Base-by-base conservation (phyloP, 2,329 filamentous ascomycete species). In the Calonectria pseudoturangicola region DNA sequence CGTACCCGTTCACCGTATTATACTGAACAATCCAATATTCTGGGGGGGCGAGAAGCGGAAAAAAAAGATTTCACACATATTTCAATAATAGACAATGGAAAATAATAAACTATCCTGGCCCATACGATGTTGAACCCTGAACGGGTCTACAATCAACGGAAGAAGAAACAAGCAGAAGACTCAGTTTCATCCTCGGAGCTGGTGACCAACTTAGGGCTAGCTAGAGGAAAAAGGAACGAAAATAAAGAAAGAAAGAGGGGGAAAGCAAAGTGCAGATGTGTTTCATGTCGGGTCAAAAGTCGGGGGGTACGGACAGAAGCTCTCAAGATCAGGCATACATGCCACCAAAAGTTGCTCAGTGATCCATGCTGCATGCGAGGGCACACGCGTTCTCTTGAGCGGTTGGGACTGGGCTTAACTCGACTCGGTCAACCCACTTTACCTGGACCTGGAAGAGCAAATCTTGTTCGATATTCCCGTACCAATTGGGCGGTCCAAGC, bases 221-320 rank as follows among this genome's bases (percentile, higher is more conserved):
- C 63, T 43, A n/a, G 21, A 43, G 10, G 33, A 9, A 27, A 27
- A 50, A 25, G 33, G 10, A 30, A 16, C 18, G 21, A 39, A 45
- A 48, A 21, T 39, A 51, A 56, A 65, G 39, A 50, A 41, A 43
- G 36, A 60, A 60, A 39, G 15, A 36, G 25, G 41, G 48, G 51
- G 25, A 50, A 47, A 48, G 51, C 50, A 58, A 48, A 48, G 43
- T 65, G 68, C 39, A 65, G 43, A 48, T 64, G 70, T 65, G 65
- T 68, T 68, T 68, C 70, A 68, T 48, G 28, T 39, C 27, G 54
- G 63, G 64, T 47, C 45, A 47, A 36, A n/a, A 60, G 54, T 60
- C 36, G 10, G 33, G 33, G 45, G 51, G 43, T 12, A 13, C 41
- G 28, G 63, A 41, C 30, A 50, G 51, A 48, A 28, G 27, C 51